Evolutionary conservation across 2,329 filamentous ascomycete genomes (phyloP), one percentile per base, ranked within the genome.

Genomic region (Purpureocillium lavendulum): DNA sequence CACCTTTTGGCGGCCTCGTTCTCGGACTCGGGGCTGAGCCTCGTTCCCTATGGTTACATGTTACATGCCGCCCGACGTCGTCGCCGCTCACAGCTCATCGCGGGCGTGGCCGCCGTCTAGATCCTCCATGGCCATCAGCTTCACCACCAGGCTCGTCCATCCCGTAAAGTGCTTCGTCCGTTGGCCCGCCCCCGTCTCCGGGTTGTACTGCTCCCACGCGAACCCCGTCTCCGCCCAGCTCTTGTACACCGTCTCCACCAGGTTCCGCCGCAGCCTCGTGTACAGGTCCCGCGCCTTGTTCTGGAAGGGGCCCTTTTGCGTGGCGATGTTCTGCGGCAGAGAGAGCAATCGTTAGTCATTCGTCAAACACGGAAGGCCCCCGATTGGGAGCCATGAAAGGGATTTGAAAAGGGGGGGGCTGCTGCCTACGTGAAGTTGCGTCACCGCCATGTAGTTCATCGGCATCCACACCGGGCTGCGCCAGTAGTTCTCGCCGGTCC

Each of bases 151-250:
- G 59, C 87, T 95, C n/a, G 92, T 98, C 92, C 92, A 98, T 37
- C 92, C 92, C 0, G 92, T 96, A 59, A 98, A 98, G 62, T 97
- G 90, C 70, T 96, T 88, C 5, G 89, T 97, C 32, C 92, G 75
- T 69, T 97, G 90, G n/a, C 92, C 92, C 39, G 77, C 76, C 34
- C 92, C 92, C 4, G 87, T 94, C 52, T 95, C 87, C 0, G 89
- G 87, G 59, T 94, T 87, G 62, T 97, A 98, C 66, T 98, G 92
- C 65, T 98, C 92, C 90, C 90, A 98, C 0, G 90, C 92, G 58
- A 97, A 97, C 14, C 90, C 90, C 0, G 92, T 97, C 56, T 86
- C 78, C 57, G 82, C 71, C 90, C 90, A 98, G 58, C 81, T 82
- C 42, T 81, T 75, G 67, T 84, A 96, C 12, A 97, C 84, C 2